Percentiles rank a stretch among this genome's conserved stretches.
phyloP scores from a whole-genome alignment of 208 protist species.

The Trypanosoma congolense region DNA sequence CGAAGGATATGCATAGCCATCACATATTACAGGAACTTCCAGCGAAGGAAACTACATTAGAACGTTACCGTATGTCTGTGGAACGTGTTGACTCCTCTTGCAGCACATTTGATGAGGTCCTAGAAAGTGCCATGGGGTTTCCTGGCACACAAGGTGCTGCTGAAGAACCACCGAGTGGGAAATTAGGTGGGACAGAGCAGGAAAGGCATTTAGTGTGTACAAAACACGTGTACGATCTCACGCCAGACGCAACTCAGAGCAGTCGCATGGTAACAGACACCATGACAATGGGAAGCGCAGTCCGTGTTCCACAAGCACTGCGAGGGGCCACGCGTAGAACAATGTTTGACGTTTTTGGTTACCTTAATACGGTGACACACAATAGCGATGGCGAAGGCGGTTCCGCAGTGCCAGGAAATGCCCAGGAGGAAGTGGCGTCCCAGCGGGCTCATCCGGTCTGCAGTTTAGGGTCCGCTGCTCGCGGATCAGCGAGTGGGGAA shows the following conservation, averaged over 20 bases:
- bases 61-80: too few relatives aligned
- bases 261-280: slow-evolving; percentile 5
- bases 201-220: too few relatives aligned
- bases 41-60: too few relatives aligned
- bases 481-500: neutral
- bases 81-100: neutral
- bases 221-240: neutral
- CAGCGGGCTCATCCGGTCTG: too few relatives aligned
- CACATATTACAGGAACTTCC: too few relatives aligned
- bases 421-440: neutral
- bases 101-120: slow-evolving; percentile 18
- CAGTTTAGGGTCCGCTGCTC: too few relatives aligned
- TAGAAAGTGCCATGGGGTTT: neutral
- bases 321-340: slow-evolving; percentile 54
- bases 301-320: slow-evolving; percentile 49
- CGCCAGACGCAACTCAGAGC: neutral
- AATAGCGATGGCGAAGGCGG: too few relatives aligned
- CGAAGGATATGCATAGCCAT: too few relatives aligned
- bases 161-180: neutral
- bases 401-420: neutral
- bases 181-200: neutral
- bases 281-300: slow-evolving; percentile 56
- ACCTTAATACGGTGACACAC: too few relatives aligned
- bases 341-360: slow-evolving; percentile 60
- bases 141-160: neutral